phyloP scores from a whole-genome alignment of 306 rosid species.

The Castanea sativa region DNA sequence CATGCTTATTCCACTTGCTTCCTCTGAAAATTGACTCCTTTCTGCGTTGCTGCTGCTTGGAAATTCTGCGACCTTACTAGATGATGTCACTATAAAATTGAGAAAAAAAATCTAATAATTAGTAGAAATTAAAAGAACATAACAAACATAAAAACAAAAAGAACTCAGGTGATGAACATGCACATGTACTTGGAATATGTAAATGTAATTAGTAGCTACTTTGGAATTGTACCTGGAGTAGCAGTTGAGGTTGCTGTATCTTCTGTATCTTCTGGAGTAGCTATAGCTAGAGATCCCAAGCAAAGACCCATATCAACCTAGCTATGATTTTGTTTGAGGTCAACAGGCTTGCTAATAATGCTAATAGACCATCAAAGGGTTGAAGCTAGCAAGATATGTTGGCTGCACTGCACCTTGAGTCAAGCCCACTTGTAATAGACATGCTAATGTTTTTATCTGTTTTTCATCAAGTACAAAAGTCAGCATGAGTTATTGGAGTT shows the following conservation, averaged over 20 bases:
- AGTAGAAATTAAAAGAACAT: not conserved
- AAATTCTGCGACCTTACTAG: conserved; percentile 30
- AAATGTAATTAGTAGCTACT: not conserved
- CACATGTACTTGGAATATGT: too few species aligned
- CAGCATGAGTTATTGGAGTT: too few species aligned
- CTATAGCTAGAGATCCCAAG: conserved; percentile 31
- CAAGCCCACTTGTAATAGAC: too few species aligned
- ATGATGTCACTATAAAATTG: not conserved
- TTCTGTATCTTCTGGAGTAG: too few species aligned
- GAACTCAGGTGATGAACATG: not conserved
- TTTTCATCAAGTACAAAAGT: too few species aligned
- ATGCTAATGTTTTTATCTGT: too few species aligned
- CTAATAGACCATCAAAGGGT: too few species aligned
- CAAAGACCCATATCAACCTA: conserved; percentile 54
- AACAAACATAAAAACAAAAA: too few species aligned
- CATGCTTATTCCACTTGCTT: conserved; percentile 35
- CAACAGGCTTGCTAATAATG: not conserved
- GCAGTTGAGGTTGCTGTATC: conserved; percentile 21
- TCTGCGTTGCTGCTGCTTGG: conserved; percentile 48
- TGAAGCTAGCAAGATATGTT: too few species aligned
- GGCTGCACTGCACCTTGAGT: too few species aligned
- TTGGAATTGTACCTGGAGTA: conserved; percentile 40
- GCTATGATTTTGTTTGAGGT: not conserved
- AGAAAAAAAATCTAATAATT: not conserved
- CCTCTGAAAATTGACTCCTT: conserved; percentile 57